phyloP scores from a whole-genome alignment of 2,329 filamentous ascomycete species.

The Cyanodermella asteris region DNA sequence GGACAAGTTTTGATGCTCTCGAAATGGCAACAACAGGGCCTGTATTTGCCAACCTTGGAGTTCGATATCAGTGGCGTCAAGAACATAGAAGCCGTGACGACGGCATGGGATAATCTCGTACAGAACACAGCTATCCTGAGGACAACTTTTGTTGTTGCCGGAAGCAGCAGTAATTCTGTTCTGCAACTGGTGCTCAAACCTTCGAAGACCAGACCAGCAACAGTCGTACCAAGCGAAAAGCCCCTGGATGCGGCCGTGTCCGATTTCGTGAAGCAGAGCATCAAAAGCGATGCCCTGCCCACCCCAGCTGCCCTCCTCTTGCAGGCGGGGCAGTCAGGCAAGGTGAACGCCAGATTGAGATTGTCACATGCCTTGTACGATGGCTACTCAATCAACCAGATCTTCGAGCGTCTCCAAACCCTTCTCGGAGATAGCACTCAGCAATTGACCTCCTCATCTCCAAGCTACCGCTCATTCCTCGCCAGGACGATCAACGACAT shows the following conservation, averaged over 20 bases:
- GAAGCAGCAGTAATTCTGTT: constrained; percentile 11
- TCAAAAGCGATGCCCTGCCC: constrained; percentile 12
- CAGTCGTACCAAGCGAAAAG: constrained; percentile 10
- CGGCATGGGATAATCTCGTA: constrained; percentile 3
- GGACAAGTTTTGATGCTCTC: constrained; percentile 15
- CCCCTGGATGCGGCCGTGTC: constrained; percentile 7
- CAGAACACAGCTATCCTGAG: constrained; percentile 11
- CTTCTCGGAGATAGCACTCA: constrained; percentile 13
- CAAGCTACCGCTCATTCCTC: constrained; percentile 11
- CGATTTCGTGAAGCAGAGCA: constrained; percentile 9
- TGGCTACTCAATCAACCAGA: constrained; percentile 15
- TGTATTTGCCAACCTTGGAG: too few species aligned
- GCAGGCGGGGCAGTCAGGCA: constrained; percentile 11
- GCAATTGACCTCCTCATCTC: constrained; percentile 5
- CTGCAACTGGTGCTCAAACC: constrained; percentile 14
- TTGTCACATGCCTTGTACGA: constrained; percentile 18
- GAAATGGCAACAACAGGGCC: too few species aligned
- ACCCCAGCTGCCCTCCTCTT: constrained; percentile 13
- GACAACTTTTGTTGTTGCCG: constrained; percentile 13
- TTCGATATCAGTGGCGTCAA: too few species aligned
- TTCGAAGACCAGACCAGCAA: constrained; percentile 5
- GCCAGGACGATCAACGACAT: constrained; percentile 8
- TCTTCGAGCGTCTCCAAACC: constrained; percentile 12
- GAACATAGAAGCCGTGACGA: too few species aligned
- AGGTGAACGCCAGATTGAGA: constrained; percentile 13